phyloP scores from a whole-genome alignment of 352 stramenopile species.

The Elongisporangium undulatum region DNA sequence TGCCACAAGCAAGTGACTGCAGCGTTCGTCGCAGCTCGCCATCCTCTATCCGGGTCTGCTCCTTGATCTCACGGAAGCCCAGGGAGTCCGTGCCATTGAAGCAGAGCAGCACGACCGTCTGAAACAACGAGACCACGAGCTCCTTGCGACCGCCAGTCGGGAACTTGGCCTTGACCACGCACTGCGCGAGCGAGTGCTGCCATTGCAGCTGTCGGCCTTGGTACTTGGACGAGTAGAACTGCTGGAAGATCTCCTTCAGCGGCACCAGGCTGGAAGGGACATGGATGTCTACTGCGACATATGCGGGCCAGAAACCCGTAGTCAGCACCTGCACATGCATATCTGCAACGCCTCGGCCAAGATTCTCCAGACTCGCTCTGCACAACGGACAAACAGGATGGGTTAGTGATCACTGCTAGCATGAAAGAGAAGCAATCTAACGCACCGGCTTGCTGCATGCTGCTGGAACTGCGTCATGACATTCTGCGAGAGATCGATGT shows the following conservation, averaged over 20 bases:
- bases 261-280: constrained; percentile 54
- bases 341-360: constrained; percentile 67
- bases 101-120: constrained; percentile 84
- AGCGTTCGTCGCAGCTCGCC: constrained; percentile 87
- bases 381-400: neutral
- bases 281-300: constrained; percentile 83
- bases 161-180: constrained; percentile 86
- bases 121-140: constrained; percentile 83
- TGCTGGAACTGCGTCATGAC: constrained; percentile 92
- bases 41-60: constrained; percentile 86
- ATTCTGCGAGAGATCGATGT: constrained; percentile 96
- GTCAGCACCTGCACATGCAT: constrained; percentile 97
- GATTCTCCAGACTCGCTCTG: constrained; percentile 43
- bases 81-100: constrained; percentile 70
- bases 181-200: constrained; percentile 89
- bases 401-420: neutral
- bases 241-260: constrained; percentile 83
- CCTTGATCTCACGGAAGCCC: constrained; percentile 84
- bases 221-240: constrained; percentile 89
- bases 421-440: constrained; percentile 3
- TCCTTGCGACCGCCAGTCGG: constrained; percentile 73
- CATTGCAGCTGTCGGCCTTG: constrained; percentile 87
- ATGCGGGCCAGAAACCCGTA: constrained; percentile 97
- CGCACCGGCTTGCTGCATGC: constrained; percentile 66
- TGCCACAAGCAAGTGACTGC: constrained; percentile 87